phyloP scores from a whole-genome alignment of 371 early-diverging fungal genomes.

The Mortierella polycephala region DNA sequence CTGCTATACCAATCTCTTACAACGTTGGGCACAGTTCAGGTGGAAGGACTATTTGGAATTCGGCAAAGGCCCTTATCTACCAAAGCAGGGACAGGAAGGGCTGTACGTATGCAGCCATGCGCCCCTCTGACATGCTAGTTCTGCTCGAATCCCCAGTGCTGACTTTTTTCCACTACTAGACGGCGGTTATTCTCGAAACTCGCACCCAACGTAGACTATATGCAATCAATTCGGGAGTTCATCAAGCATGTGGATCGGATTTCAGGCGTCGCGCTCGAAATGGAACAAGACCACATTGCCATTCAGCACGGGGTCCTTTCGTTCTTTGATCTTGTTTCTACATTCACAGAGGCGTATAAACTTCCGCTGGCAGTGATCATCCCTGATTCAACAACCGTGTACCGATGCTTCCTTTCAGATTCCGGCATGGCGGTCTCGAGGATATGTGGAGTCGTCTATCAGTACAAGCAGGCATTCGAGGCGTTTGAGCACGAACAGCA shows the following conservation, averaged over 20 bases:
- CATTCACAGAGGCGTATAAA: conserved; percentile 57
- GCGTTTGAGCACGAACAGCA: conserved; percentile 39
- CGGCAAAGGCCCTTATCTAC: conserved; percentile 19
- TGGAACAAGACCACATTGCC: conserved; percentile 60
- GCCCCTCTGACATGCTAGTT: neutral
- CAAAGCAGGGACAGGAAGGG: conserved; percentile 41
- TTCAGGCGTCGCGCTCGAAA: conserved; percentile 55
- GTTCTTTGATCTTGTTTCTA: conserved; percentile 66
- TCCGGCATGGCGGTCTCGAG: conserved; percentile 65
- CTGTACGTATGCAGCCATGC: conserved; percentile 44
- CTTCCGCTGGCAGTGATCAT: conserved; percentile 63
- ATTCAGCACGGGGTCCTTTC: conserved; percentile 67
- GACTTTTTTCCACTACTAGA: neutral
- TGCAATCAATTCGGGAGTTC: conserved; percentile 59
- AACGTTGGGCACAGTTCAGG: conserved; percentile 62
- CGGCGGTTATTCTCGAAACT: conserved; percentile 60
- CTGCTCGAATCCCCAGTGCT: neutral
- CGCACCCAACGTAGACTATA: conserved; percentile 62
- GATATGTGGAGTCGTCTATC: conserved; percentile 66
- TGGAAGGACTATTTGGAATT: conserved; percentile 59
- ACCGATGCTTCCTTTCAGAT: conserved; percentile 63
- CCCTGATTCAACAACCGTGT: conserved; percentile 62
- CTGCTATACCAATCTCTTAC: conserved; percentile 59
- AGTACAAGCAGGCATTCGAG: conserved; percentile 44
- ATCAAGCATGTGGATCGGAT: conserved; percentile 62